These are phyloP conservation scores for Backusella liffmaniae DNA, from an alignment of 192 early-diverging fungal species.

Conservation along the genomic window DNA sequence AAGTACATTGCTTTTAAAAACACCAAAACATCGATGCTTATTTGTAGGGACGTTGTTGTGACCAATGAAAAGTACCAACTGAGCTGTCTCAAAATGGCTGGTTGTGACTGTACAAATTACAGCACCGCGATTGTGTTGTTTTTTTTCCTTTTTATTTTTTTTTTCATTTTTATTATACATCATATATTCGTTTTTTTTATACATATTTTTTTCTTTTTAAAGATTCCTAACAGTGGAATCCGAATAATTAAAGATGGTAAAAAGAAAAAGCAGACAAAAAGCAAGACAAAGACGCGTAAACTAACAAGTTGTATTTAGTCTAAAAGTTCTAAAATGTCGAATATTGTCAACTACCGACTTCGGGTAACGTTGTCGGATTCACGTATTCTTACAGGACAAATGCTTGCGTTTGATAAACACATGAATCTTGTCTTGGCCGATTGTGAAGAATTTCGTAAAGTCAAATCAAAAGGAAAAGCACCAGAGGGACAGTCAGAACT, in stretches of 20 bases:
- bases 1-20: too few relatives aligned
- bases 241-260: constrained; percentile 4
- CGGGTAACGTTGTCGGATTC: constrained; percentile 90
- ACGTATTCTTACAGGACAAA: constrained; percentile 91
- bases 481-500: constrained; percentile 52
- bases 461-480: constrained; percentile 75
- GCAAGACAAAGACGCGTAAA: background rate
- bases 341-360: constrained; percentile 92
- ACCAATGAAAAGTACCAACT: background rate
- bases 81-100: background rate
- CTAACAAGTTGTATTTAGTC: constrained; percentile 34
- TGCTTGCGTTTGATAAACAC: constrained; percentile 99
- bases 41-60: too few relatives aligned
- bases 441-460: constrained; percentile 93
- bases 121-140: background rate
- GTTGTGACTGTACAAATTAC: background rate
- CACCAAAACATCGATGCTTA: too few relatives aligned
- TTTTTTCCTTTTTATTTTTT: background rate
- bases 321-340: constrained; percentile 88
- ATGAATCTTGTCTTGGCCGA: constrained; percentile 99
- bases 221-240: constrained; percentile 2
- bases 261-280: background rate
- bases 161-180: background rate
- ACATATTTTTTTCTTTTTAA: background rate
- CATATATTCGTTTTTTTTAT: background rate